Conservation (phyloP, 225 moss, liverwort and hornwort species). For the Physcomitrellopsis africana region DNA sequence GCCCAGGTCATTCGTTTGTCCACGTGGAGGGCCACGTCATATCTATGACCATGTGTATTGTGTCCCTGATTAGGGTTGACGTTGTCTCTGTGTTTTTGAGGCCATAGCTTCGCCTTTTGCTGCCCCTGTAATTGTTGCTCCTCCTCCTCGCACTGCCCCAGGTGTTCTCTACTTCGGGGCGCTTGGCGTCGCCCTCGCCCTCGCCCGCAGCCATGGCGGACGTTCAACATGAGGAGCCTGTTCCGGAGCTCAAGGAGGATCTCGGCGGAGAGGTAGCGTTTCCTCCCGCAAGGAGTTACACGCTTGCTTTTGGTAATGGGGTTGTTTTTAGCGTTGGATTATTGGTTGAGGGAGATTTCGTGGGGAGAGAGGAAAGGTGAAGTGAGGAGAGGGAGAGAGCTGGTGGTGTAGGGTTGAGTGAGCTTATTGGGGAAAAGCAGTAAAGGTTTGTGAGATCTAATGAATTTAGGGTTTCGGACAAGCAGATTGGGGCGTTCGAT, state of each 20-base stretch:
- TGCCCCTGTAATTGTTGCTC: too few relatives aligned
- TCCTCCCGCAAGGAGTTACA: neutral
- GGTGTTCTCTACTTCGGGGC: too few relatives aligned
- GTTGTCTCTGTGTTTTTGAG: too few relatives aligned
- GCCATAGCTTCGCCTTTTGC: too few relatives aligned
- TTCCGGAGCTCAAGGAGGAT: conserved; percentile 75
- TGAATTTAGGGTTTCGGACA: conserved; percentile 29
- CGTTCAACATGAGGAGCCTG: conserved; percentile 61
- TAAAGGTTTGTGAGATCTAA: conserved; percentile 23
- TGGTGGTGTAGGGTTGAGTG: neutral
- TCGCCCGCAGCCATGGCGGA: conserved; percentile 60
- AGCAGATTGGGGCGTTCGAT: conserved; percentile 77
- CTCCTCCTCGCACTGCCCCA: too few relatives aligned
- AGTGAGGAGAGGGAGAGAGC: neutral
- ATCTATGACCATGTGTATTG: too few relatives aligned
- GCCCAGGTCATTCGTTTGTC: too few relatives aligned
- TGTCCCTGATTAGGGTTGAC: too few relatives aligned
- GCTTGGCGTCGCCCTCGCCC: too few relatives aligned
- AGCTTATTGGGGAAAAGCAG: neutral
- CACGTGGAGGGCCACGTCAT: too few relatives aligned
- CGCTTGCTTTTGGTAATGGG: too few relatives aligned
- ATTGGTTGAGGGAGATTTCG: neutral
- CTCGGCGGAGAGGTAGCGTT: conserved; percentile 65
- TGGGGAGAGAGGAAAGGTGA: neutral
- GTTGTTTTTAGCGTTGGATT: neutral